Conservation (phyloP, 2,329 filamentous ascomycete genomes). For the Biscogniauxia mediterranea region DNA sequence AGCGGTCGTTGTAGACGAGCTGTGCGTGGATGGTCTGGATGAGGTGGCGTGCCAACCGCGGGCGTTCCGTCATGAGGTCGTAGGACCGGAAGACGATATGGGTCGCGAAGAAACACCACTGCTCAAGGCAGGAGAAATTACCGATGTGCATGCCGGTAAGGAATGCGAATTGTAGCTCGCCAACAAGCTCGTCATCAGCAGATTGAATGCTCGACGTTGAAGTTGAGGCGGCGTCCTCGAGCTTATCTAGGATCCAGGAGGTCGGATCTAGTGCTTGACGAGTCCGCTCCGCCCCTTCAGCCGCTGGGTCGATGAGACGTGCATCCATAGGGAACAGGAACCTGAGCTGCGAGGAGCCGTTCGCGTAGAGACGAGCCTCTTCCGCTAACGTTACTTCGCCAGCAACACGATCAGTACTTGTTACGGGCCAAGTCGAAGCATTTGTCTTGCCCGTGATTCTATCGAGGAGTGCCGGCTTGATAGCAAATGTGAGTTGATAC, state of each 20-base stretch:
- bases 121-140: slow-evolving; percentile 58
- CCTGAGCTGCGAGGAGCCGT: slow-evolving; percentile 18
- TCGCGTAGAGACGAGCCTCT: slow-evolving; percentile 39
- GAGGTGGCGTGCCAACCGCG: slow-evolving; percentile 45
- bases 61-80: slow-evolving; percentile 41
- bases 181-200: slow-evolving; percentile 46
- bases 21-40: slow-evolving; percentile 54
- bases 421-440: slow-evolving; percentile 48
- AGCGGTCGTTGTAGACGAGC: slow-evolving; percentile 50
- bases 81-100: slow-evolving; percentile 52
- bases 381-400: slow-evolving; percentile 41
- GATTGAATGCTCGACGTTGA: slow-evolving; percentile 11
- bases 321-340: slow-evolving; percentile 32
- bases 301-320: slow-evolving; percentile 26
- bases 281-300: slow-evolving; percentile 29
- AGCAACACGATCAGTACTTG: slow-evolving; percentile 51
- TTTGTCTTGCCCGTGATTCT: slow-evolving; percentile 44
- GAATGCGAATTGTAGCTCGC: slow-evolving; percentile 61
- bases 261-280: slow-evolving; percentile 40
- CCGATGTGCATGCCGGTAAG: slow-evolving; percentile 56
- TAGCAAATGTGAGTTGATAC: slow-evolving; percentile 49
- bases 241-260: slow-evolving; percentile 42
- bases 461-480: slow-evolving; percentile 44
- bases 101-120: slow-evolving; percentile 59
- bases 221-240: slow-evolving; percentile 28